Conservation (phyloP, 768 basidiomycete species). For the Tricholoma sp. region DNA sequence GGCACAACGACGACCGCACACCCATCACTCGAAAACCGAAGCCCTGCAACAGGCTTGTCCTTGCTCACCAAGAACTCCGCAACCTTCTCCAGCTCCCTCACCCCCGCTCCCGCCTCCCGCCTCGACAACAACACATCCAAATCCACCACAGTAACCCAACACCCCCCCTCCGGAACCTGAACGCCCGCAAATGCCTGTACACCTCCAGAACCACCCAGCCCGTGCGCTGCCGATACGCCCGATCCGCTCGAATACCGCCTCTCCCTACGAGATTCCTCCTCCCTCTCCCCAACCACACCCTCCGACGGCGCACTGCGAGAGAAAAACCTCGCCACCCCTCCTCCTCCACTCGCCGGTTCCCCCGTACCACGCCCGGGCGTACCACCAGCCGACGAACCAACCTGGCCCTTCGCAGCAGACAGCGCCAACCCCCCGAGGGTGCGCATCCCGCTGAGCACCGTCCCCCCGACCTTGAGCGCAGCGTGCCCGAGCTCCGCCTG, state of each 20-base stretch:
- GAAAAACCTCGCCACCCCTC: conserved; percentile 38
- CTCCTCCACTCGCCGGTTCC: conserved; percentile 10
- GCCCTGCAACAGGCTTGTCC: conserved; percentile 40
- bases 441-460: conserved; percentile 59
- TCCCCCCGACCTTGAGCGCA: conserved; percentile 56
- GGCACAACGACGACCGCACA: neutral
- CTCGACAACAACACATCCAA: conserved; percentile 25
- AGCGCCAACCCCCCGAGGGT: conserved; percentile 58
- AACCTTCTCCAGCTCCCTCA: conserved; percentile 25
- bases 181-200: neutral
- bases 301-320: conserved; percentile 60
- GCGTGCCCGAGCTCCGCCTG: conserved; percentile 49
- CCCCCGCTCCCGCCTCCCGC: neutral
- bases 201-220: neutral
- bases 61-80: conserved; percentile 31
- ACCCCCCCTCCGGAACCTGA: neutral
- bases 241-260: conserved; percentile 18
- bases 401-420: conserved; percentile 38
- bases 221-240: conserved; percentile 1
- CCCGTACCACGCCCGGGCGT: too few species aligned
- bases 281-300: conserved; percentile 5
- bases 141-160: conserved; percentile 48
- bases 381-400: conserved; percentile 4
- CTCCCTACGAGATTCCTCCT: conserved; percentile 13
- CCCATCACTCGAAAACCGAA: conserved; percentile 37